Percentiles rank a stretch among this genome's conserved stretches.
Evolutionary conservation across 2,329 filamentous ascomycete species (phyloP).

Genomic region (Arthrobotrys sphaeroides): DNA sequence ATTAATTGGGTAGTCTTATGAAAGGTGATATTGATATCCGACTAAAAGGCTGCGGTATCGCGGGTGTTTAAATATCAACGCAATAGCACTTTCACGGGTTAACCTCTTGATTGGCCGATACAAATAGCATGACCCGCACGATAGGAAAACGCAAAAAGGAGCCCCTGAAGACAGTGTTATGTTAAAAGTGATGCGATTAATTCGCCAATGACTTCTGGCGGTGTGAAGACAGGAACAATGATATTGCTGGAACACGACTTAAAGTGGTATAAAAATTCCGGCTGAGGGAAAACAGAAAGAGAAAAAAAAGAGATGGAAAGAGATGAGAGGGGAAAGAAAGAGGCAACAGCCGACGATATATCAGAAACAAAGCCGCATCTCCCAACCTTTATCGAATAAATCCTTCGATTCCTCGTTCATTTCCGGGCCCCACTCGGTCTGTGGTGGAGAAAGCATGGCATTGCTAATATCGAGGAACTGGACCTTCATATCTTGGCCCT

Average conservation of each 20-base stretch:
- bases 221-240: neutral
- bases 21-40: no score
- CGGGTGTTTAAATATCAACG: no score
- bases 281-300: slow-evolving; percentile 1
- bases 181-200: neutral
- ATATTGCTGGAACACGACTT: neutral
- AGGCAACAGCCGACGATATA: no score
- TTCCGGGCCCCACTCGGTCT: slow-evolving; percentile 65
- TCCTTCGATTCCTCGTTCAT: slow-evolving; percentile 43
- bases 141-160: slow-evolving; percentile 15
- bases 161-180: neutral
- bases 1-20: no score
- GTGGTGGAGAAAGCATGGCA: slow-evolving; percentile 62
- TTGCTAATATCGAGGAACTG: slow-evolving; percentile 73
- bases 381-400: slow-evolving; percentile 46
- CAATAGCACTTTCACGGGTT: neutral
- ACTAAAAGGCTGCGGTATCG: no score
- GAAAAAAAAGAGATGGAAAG: slow-evolving; percentile 12
- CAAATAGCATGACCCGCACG: no score
- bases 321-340: no score
- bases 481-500: slow-evolving; percentile 87
- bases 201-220: neutral
- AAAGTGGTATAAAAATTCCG: neutral
- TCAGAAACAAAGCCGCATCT: slow-evolving; percentile 49
- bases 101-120: slow-evolving; percentile 1